Conservation (phyloP, 2,329 filamentous ascomycete species). For the Pyrenophora graminea region DNA sequence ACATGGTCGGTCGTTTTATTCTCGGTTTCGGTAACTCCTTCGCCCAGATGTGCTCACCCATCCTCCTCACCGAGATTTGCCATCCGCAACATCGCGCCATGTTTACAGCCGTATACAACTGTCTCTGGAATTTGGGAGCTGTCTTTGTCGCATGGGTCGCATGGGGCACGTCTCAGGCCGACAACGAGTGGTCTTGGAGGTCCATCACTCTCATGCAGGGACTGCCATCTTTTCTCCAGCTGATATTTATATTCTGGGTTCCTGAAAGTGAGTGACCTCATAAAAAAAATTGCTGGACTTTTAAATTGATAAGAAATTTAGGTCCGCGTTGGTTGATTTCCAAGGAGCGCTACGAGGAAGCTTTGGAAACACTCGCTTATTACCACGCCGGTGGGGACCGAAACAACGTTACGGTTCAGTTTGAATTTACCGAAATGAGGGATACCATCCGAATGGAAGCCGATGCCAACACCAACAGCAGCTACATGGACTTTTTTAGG, state of each 20-base stretch:
- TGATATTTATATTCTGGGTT: conserved; percentile 64
- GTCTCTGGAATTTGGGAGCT: conserved; percentile 66
- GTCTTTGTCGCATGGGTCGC: conserved; percentile 64
- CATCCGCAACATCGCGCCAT: conserved; percentile 69
- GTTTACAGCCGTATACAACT: conserved; percentile 69
- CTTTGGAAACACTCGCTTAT: conserved; percentile 63
- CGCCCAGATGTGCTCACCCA: conserved; percentile 65
- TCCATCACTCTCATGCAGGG: conserved; percentile 60
- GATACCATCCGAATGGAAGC: conserved; percentile 65
- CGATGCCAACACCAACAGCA: conserved; percentile 53
- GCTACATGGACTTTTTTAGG: conserved; percentile 64
- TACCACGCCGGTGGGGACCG: conserved; percentile 66
- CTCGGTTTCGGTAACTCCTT: conserved; percentile 70
- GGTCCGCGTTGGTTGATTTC: conserved; percentile 62
- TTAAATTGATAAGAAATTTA: conserved; percentile 3
- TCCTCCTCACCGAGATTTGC: conserved; percentile 68
- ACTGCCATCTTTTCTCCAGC: conserved; percentile 58
- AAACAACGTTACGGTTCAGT: conserved; percentile 65
- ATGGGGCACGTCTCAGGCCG: conserved; percentile 42
- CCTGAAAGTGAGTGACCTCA: conserved; percentile 54
- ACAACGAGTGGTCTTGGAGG: conserved; percentile 56
- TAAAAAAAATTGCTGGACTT: too few relatives aligned
- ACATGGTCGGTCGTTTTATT: conserved; percentile 63
- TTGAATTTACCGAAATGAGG: conserved; percentile 69
- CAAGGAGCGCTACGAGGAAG: conserved; percentile 66